Percentiles rank a stretch among this genome's conserved stretches.
These are phyloP conservation scores for Tetradesmus lagerheimii DNA, from an alignment of 139 green algal genomes.

Conservation along the genomic window DNA sequence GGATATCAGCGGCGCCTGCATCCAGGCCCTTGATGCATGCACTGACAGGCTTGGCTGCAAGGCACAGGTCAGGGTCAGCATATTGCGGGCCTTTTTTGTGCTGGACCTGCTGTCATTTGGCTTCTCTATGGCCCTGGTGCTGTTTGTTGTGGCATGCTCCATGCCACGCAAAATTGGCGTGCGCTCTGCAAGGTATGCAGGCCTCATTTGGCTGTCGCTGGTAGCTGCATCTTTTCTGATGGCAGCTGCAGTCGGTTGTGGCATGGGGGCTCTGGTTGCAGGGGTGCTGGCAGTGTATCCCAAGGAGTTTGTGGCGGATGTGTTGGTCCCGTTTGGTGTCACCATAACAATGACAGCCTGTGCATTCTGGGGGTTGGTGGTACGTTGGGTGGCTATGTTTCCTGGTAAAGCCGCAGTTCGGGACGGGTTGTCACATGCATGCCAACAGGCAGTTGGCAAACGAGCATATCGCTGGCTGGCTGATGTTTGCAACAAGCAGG, in stretches of 20 bases:
- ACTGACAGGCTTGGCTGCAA: not conserved
- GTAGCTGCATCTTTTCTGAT: not conserved
- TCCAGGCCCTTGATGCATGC: not conserved
- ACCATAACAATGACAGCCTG: not conserved
- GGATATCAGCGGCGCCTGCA: not conserved
- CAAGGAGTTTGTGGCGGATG: not conserved
- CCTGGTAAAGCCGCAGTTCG: not conserved
- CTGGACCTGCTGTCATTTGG: slow-evolving; percentile 8
- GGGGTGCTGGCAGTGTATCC: slow-evolving; percentile 18
- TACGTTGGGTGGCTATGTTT: not conserved
- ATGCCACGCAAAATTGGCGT: not conserved
- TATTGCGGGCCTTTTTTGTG: not conserved
- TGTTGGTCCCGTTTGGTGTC: not conserved
- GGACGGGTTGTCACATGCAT: not conserved
- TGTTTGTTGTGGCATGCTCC: slow-evolving; percentile 2
- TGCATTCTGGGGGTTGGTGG: slow-evolving; percentile 5
- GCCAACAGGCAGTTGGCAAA: not conserved
- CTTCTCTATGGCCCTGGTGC: not conserved
- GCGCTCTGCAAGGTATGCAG: not conserved
- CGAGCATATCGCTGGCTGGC: no score
- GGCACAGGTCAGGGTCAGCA: not conserved
- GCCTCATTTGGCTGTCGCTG: not conserved
- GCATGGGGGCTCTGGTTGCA: not conserved
- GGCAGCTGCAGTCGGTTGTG: not conserved
- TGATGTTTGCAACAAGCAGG: no score